phyloP scores from a whole-genome alignment of 495 filamentous ascomycete species.

The Talaromyces stipitatus region DNA sequence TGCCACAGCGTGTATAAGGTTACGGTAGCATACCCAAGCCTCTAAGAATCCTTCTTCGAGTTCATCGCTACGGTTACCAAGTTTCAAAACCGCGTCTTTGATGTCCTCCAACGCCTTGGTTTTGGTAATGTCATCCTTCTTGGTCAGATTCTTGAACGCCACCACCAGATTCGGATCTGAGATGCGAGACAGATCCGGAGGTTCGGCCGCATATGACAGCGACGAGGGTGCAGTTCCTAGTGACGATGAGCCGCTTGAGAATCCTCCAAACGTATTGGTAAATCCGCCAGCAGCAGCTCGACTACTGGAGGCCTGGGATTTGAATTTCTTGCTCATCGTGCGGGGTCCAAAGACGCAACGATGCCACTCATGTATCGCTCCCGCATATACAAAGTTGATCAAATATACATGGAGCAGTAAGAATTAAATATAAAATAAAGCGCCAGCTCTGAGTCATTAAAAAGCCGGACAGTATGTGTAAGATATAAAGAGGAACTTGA shows the following conservation, averaged over 20 bases:
- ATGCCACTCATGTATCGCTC: not conserved
- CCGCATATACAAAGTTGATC: not conserved
- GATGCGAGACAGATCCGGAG: constrained; percentile 71
- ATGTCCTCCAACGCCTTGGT: constrained; percentile 89
- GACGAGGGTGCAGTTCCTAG: constrained; percentile 44
- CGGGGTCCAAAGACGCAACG: constrained; percentile 22
- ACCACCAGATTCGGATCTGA: constrained; percentile 76
- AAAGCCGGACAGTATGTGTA: not conserved
- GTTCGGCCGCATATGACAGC: constrained; percentile 79
- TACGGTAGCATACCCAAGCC: constrained; percentile 66
- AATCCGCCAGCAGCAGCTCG: constrained; percentile 49
- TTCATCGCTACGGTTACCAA: constrained; percentile 39
- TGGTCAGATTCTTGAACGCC: constrained; percentile 82
- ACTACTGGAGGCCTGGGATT: constrained; percentile 65
- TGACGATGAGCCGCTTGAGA: constrained; percentile 32
- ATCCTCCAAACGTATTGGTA: constrained; percentile 38
- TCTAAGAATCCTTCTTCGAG: constrained; percentile 71
- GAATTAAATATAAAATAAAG: not conserved
- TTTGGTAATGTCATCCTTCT: constrained; percentile 89
- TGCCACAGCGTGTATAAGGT: not conserved
- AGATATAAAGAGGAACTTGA: not conserved
- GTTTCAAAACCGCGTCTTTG: constrained; percentile 48
- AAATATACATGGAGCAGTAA: not conserved
- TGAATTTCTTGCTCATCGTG: constrained; percentile 63
- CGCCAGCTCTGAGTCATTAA: not conserved